phyloP scores from a whole-genome alignment of 2,329 filamentous ascomycete genomes.

The Verticillium albo-atrum region DNA sequence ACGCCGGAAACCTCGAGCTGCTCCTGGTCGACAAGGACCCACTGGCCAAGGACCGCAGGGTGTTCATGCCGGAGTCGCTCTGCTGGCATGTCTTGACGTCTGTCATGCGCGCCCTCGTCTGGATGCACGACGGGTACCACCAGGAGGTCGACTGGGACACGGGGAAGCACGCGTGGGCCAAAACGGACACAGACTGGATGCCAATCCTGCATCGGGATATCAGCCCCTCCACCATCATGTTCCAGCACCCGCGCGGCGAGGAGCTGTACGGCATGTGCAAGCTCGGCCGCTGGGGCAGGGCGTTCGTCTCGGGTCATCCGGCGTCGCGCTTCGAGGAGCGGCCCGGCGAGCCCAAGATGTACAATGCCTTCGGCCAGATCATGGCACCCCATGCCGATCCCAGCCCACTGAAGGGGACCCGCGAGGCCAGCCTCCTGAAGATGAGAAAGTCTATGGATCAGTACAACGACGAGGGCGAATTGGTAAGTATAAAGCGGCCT shows the following conservation, averaged over 20 bases:
- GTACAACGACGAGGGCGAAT: conserved; percentile 2
- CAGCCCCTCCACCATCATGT: conserved; percentile 42
- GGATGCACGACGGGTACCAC: conserved; percentile 45
- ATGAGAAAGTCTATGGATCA: conserved; percentile 9
- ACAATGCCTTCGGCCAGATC: conserved; percentile 1
- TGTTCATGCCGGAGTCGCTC: conserved; percentile 45
- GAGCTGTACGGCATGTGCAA: conserved; percentile 52
- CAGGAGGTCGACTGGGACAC: conserved; percentile 13
- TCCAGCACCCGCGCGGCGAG: conserved; percentile 39
- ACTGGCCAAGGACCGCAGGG: conserved; percentile 13
- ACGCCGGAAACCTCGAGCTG: conserved; percentile 42
- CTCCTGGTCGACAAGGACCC: conserved; percentile 24
- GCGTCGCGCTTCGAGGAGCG: conserved; percentile 2
- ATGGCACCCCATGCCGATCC: conserved; percentile 4
- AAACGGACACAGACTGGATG: conserved; percentile 39
- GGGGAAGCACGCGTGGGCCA: conserved; percentile 6
- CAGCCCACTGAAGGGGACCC: not conserved
- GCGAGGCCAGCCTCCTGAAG: not conserved
- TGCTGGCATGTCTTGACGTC: conserved; percentile 52
- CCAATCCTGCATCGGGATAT: conserved; percentile 47
- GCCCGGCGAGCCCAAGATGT: conserved; percentile 1
- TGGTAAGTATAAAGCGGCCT: not conserved
- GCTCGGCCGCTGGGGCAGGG: conserved; percentile 42
- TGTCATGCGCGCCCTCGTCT: conserved; percentile 43
- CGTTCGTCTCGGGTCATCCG: conserved; percentile 33